Evolutionary conservation across 305 asterid species (phyloP).

Genomic region (Lippia alba): DNA sequence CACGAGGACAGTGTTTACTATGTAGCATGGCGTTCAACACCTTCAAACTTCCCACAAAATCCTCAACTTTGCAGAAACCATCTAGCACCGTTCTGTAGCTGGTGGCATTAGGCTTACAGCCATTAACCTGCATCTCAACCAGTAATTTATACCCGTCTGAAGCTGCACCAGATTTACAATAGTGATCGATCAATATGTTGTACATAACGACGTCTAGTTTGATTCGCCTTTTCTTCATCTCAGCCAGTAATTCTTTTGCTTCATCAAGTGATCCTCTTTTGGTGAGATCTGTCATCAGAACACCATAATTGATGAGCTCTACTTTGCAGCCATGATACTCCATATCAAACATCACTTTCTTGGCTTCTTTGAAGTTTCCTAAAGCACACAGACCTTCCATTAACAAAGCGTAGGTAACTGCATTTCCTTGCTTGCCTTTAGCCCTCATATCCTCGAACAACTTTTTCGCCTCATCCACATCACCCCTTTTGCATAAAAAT

Average conservation of each 20-base stretch:
- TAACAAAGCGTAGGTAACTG: conserved; percentile 69
- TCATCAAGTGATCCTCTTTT: conserved; percentile 65
- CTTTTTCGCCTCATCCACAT: conserved; percentile 55
- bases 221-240: conserved; percentile 76
- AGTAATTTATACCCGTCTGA: conserved; percentile 70
- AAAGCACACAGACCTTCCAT: conserved; percentile 77
- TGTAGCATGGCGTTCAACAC: conserved; percentile 73
- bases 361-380: conserved; percentile 69
- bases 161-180: conserved; percentile 55
- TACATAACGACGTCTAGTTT: conserved; percentile 77
- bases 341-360: conserved; percentile 92
- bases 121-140: conserved; percentile 76
- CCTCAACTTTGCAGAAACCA: conserved; percentile 63
- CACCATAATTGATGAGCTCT: conserved; percentile 67
- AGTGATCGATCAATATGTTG: conserved; percentile 61
- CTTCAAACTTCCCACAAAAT: conserved; percentile 64
- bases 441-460: conserved; percentile 76
- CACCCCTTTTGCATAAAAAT: conserved; percentile 69
- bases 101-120: conserved; percentile 74
- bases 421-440: conserved; percentile 63
- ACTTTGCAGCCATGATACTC: conserved; percentile 84
- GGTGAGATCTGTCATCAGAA: conserved; percentile 73
- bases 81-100: conserved; percentile 81
- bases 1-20: conserved; percentile 63
- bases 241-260: conserved; percentile 63